Base-by-base conservation (phyloP, 495 filamentous ascomycete genomes). In the Hyaloscypha hepaticicola region DNA sequence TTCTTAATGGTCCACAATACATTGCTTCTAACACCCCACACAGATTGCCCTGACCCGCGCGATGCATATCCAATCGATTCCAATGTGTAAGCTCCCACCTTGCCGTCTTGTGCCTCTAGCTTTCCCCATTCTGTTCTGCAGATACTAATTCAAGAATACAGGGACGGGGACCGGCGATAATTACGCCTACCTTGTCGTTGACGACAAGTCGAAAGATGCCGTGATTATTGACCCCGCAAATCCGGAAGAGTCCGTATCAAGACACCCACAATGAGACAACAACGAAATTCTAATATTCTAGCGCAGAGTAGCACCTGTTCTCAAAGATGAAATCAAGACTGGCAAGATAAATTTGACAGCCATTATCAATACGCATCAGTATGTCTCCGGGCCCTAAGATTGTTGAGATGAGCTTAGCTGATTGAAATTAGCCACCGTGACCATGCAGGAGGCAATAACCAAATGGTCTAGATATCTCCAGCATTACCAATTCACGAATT, bases 301-400 rank as follows among this genome's bases (percentile, higher is more conserved):
- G 11, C 31, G 12, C 65, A 97, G 95, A 70, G 96, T 99, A 28
- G 78, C 87, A 0, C 94, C 95, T 0, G 83, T 90, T 7, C 74
- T 99, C 51, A 84, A 93, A 75, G 78, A 88, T 63, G 86, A 90
- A 63, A 88, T 93, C 28, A 71, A 85, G 16, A 77, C 78, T 51
- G 87, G 88, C 3, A 84, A 85, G 65, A 93, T 96, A 72, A 91
- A 96, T 66, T 79, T 99, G 24, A 92, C 82, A 2, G 90, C 87
- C 9, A 96, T 99, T 74, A 87, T 98, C 62, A 99, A 98, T 70
- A 99, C 95, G 1, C 95, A 99, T 70, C 96, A 98, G 94, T 97
- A 79, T 74, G 89, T 58, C 7, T 34, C n/a, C 28, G 1, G 4
- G 27, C 1, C 12, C 34, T 24, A 14, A 12, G 22, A 22, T 41